Conservation (phyloP, 139 green algal species). For the Volvox reticuliferus region DNA sequence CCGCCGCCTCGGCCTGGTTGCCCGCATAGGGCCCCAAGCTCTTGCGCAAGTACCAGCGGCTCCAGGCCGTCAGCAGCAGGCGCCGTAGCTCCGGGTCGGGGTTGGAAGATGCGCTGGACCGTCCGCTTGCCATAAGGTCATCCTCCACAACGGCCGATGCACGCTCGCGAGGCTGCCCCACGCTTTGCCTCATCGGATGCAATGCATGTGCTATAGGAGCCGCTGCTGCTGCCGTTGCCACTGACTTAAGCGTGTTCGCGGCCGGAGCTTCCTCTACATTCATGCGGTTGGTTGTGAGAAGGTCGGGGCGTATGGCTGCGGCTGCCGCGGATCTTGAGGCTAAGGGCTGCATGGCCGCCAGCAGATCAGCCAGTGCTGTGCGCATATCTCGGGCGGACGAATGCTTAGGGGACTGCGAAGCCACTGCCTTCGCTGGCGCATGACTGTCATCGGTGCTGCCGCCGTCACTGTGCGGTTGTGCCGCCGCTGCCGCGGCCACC, state of each 20-base stretch:
- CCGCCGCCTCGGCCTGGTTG: neutral
- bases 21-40: neutral
- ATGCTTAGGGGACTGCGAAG: neutral
- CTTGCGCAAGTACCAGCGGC: conserved; percentile 34
- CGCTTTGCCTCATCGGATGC: neutral
- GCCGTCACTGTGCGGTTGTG: neutral
- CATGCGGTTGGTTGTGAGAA: neutral
- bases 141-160: too few species aligned
- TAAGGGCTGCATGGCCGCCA: neutral
- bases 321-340: neutral
- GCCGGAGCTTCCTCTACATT: neutral
- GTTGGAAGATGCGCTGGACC: neutral
- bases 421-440: neutral
- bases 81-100: conserved; percentile 37
- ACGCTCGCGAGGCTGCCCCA: neutral
- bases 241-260: neutral
- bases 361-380: conserved; percentile 1
- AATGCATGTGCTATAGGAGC: neutral
- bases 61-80: conserved; percentile 42
- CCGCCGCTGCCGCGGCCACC: neutral
- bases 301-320: neutral
- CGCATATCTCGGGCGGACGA: neutral
- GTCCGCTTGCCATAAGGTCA: neutral
- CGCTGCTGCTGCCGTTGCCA: neutral
- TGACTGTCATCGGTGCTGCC: neutral